Base-by-base conservation (phyloP, 2,329 filamentous ascomycete genomes). In the Fusarium tuaranense region DNA sequence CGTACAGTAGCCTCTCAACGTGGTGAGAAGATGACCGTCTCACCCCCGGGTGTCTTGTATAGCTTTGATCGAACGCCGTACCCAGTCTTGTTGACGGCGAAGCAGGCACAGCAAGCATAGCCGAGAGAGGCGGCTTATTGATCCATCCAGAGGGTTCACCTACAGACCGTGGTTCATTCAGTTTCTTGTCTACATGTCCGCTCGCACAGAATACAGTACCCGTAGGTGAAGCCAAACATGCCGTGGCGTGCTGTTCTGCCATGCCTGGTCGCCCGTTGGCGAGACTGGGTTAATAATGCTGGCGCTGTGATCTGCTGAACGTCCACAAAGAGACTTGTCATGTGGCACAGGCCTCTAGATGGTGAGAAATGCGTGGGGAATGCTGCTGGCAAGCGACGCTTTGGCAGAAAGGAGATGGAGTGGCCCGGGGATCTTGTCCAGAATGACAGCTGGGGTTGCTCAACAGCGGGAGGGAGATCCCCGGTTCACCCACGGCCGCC, bases 101-200 rank as follows among this genome's bases (percentile, higher is more conserved):
- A 74, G 69, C 65, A 72, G 63, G 62, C 70, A 59, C 67, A 78
- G 75, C 71, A 79, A 74, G 67, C 74, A 67, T 77, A 79, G 71
- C 77, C 77, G 77, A 79, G 71, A 67, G 65, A 57, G 53, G 60
- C 66, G 65, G 69, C 39, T 58, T 73, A 62, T 63, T 57, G 73
- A 71, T 74, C 69, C 55, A 70, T 58, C 61, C 46, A 63, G 51
- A 62, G 20, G 60, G 25, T 66, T 69, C 63, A 76, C 65, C 68
- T 58, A 69, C 55, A 71, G 55, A 36, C 57, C 41, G 14, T 62
- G 59, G 38, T 71, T 68, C 55, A 59, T 65, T 75, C 60, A 68
- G 59, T 30, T 67, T 61, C 44, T 66, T 48, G 59, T 68, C 65
- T 63, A 48, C 51, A 61, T 68, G 63, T 63, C 58, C 64, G 60